Conservation (phyloP, 495 filamentous ascomycete genomes). For the Aspergillus sclerotiicarbonarius region DNA sequence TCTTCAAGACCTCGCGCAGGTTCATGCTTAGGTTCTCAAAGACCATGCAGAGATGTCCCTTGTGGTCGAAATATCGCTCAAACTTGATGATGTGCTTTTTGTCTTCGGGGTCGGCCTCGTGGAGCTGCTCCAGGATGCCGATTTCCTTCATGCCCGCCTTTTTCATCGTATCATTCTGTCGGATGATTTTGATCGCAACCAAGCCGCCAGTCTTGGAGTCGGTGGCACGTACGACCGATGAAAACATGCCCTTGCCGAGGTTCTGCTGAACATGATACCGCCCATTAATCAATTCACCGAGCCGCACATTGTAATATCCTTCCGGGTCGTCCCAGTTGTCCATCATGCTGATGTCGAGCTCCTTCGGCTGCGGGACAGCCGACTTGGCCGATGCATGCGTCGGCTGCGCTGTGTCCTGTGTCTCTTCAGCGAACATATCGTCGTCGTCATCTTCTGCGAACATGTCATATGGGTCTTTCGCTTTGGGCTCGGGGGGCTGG, state of each 20-base stretch:
- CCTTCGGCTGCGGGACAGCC: slow-evolving; percentile 56
- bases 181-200: slow-evolving; percentile 91
- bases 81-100: slow-evolving; percentile 91
- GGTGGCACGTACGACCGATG: slow-evolving; percentile 86
- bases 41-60: slow-evolving; percentile 90
- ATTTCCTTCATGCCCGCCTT: slow-evolving; percentile 96
- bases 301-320: slow-evolving; percentile 90
- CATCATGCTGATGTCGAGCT: slow-evolving; percentile 76
- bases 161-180: slow-evolving; percentile 87
- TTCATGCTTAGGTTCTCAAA: slow-evolving; percentile 95
- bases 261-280: slow-evolving; percentile 84
- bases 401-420: slow-evolving; percentile 42
- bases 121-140: slow-evolving; percentile 80
- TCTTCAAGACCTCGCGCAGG: slow-evolving; percentile 91
- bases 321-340: slow-evolving; percentile 93
- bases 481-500: slow-evolving; percentile 33
- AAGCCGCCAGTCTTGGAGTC: slow-evolving; percentile 69
- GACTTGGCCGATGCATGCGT: slow-evolving; percentile 45
- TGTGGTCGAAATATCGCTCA: slow-evolving; percentile 86
- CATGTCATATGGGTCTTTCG: slow-evolving; percentile 81
- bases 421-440: slow-evolving; percentile 79
- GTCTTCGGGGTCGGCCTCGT: slow-evolving; percentile 78
- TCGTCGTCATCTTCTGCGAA: slow-evolving; percentile 90
- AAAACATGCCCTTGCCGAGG: slow-evolving; percentile 95
- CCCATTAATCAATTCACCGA: slow-evolving; percentile 82